These are phyloP conservation scores for Castanea mollissima DNA, from an alignment of 306 rosid species.

Conservation along the genomic window DNA sequence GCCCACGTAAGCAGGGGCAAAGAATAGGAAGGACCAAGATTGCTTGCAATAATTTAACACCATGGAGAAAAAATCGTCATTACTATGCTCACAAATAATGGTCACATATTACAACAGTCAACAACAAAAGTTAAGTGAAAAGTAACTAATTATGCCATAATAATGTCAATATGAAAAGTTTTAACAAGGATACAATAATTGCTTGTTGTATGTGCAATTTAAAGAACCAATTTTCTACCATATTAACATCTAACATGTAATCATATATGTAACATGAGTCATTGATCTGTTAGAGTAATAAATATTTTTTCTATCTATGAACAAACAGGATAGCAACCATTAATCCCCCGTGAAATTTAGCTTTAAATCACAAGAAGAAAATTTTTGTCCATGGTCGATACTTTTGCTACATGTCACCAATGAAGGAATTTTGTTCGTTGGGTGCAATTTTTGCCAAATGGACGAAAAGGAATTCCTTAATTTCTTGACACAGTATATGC, in stretches of 20 bases:
- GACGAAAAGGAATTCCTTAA: too few relatives aligned
- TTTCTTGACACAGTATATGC: too few relatives aligned
- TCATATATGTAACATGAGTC: not conserved
- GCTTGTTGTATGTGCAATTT: not conserved
- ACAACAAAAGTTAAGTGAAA: not conserved
- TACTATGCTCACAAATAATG: not conserved
- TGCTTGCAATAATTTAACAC: slow-evolving; percentile 44
- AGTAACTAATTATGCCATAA: not conserved
- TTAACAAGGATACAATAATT: not conserved
- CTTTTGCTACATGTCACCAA: not conserved
- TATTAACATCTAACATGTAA: too few relatives aligned
- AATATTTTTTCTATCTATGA: not conserved
- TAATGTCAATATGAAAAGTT: not conserved
- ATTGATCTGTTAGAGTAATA: not conserved
- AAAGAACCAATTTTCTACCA: too few relatives aligned
- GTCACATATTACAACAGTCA: not conserved
- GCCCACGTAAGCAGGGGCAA: slow-evolving; percentile 55
- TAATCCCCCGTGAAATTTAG: not conserved
- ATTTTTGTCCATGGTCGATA: slow-evolving; percentile 4
- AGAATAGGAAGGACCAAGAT: slow-evolving; percentile 29
- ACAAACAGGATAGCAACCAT: not conserved
- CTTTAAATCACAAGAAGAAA: slow-evolving; percentile 21
- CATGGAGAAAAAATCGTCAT: slow-evolving; percentile 6
- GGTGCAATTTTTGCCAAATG: too few relatives aligned
- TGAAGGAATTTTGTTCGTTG: not conserved